phyloP scores from a whole-genome alignment of 2,329 filamentous ascomycete genomes.

The Calonectria hawksworthii region DNA sequence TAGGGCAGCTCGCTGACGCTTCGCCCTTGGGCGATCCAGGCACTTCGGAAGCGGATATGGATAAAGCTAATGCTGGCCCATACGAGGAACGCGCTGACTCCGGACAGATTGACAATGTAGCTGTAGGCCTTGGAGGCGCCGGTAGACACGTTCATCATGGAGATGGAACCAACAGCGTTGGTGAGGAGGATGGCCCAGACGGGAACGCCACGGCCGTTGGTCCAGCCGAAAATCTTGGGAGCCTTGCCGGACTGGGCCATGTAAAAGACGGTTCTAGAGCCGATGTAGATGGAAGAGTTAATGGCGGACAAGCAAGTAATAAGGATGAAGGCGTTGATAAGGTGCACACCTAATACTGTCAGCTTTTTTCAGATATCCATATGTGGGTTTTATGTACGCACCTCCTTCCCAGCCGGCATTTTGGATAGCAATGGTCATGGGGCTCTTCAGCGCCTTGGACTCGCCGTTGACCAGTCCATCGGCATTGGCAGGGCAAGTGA shows the following conservation, averaged over 20 bases:
- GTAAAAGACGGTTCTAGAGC: slow-evolving; percentile 80
- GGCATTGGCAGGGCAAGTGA: slow-evolving; percentile 80
- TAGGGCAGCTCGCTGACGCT: slow-evolving; percentile 68
- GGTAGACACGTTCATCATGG: slow-evolving; percentile 81
- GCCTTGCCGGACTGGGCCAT: slow-evolving; percentile 83
- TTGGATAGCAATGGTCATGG: slow-evolving; percentile 81
- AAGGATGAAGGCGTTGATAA: slow-evolving; percentile 84
- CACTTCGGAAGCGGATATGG: slow-evolving; percentile 78
- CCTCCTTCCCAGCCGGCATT: slow-evolving; percentile 81
- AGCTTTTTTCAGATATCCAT: not conserved
- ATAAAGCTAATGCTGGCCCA: slow-evolving; percentile 80
- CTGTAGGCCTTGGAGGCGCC: slow-evolving; percentile 75
- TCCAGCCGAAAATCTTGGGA: slow-evolving; percentile 77
- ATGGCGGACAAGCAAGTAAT: slow-evolving; percentile 79
- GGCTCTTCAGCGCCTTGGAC: slow-evolving; percentile 76
- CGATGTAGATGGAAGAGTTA: slow-evolving; percentile 84
- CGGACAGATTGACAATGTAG: slow-evolving; percentile 79
- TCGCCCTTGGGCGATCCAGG: slow-evolving; percentile 72
- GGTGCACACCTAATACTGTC: slow-evolving; percentile 65
- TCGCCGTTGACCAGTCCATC: slow-evolving; percentile 71
- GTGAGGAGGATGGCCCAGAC: slow-evolving; percentile 75
- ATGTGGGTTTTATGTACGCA: slow-evolving; percentile 9
- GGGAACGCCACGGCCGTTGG: slow-evolving; percentile 74
- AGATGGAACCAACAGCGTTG: slow-evolving; percentile 78
- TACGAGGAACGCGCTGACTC: slow-evolving; percentile 79